Evolutionary conservation across 2,329 filamentous ascomycete species (phyloP).

Genomic region (Aspergillus sp.): DNA sequence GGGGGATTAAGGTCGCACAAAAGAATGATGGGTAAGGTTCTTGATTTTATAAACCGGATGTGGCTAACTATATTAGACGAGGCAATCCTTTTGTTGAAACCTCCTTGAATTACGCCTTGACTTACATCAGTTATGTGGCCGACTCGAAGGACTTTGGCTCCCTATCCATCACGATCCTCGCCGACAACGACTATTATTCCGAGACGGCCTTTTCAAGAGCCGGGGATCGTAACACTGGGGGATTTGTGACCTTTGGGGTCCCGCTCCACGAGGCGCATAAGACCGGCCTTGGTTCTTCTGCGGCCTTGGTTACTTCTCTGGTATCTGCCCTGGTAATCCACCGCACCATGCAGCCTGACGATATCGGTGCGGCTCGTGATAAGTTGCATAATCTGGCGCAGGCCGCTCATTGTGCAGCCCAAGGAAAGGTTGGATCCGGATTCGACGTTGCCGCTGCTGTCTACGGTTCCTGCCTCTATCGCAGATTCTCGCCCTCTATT

Average conservation of each 20-base stretch:
- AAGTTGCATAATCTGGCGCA: constrained; percentile 90
- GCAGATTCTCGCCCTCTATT: constrained; percentile 82
- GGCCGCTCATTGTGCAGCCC: constrained; percentile 88
- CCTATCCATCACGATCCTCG: constrained; percentile 78
- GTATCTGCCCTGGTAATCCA: constrained; percentile 53
- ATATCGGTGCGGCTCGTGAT: constrained; percentile 52
- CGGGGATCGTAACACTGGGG: constrained; percentile 27
- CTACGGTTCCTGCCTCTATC: constrained; percentile 86
- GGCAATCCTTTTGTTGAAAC: constrained; percentile 90
- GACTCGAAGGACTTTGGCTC: constrained; percentile 61
- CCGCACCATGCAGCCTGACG: constrained; percentile 44
- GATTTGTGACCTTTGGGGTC: constrained; percentile 77
- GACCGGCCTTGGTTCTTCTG: constrained; percentile 92
- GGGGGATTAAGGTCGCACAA: constrained; percentile 79
- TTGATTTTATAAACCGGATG: background rate
- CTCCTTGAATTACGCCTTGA: constrained; percentile 81
- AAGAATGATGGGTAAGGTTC: constrained; percentile 38
- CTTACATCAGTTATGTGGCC: constrained; percentile 63
- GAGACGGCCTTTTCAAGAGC: constrained; percentile 52
- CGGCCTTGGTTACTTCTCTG: constrained; percentile 86
- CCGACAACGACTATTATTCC: constrained; percentile 97
- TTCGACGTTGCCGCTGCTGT: constrained; percentile 95
- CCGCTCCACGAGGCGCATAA: constrained; percentile 81
- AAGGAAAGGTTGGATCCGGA: constrained; percentile 93
- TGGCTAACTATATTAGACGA: constrained; percentile 41